These are phyloP conservation scores for Brassica hybrid DNA, from an alignment of 441 rosid genomes.

Conservation along the genomic window DNA sequence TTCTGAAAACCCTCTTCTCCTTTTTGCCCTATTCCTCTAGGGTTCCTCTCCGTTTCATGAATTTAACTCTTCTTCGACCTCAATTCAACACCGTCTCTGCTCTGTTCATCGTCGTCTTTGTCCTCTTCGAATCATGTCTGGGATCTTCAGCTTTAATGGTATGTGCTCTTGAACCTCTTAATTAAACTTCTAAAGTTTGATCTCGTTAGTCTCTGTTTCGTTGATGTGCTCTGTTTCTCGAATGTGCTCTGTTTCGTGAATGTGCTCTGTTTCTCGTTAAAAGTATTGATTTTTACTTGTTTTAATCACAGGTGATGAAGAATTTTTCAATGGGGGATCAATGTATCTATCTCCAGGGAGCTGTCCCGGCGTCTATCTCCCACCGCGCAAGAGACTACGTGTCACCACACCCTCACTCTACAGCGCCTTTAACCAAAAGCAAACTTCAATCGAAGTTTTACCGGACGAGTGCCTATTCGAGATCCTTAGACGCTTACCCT, in stretches of 20 bases:
- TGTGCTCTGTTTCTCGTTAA: background rate
- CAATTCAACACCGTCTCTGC: slow-evolving; percentile 29
- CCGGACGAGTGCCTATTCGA: slow-evolving; percentile 94
- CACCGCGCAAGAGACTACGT: slow-evolving; percentile 81
- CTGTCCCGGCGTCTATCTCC: slow-evolving; percentile 44
- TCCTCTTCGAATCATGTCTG: slow-evolving; percentile 67
- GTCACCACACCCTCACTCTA: slow-evolving; percentile 47
- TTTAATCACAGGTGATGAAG: slow-evolving; percentile 41
- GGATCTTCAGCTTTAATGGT: slow-evolving; percentile 74
- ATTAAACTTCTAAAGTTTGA: slow-evolving; percentile 1
- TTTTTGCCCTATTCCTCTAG: slow-evolving; percentile 80
- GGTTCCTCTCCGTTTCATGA: slow-evolving; percentile 68
- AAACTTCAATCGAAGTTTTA: slow-evolving; percentile 70
- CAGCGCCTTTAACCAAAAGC: slow-evolving; percentile 45
- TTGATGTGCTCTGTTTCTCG: background rate
- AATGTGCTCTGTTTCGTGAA: background rate
- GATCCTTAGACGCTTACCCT: slow-evolving; percentile 75
- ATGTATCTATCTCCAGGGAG: slow-evolving; percentile 44
- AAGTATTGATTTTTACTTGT: slow-evolving; percentile 23
- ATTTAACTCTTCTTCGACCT: slow-evolving; percentile 34
- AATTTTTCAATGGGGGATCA: slow-evolving; percentile 33
- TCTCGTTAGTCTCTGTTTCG: slow-evolving; percentile 14
- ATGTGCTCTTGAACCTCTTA: slow-evolving; percentile 29
- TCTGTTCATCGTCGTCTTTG: slow-evolving; percentile 39
- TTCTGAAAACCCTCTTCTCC: background rate